These are phyloP conservation scores for Microthlaspi erraticum DNA, from an alignment of 345 rosid genomes.

Conservation along the genomic window DNA sequence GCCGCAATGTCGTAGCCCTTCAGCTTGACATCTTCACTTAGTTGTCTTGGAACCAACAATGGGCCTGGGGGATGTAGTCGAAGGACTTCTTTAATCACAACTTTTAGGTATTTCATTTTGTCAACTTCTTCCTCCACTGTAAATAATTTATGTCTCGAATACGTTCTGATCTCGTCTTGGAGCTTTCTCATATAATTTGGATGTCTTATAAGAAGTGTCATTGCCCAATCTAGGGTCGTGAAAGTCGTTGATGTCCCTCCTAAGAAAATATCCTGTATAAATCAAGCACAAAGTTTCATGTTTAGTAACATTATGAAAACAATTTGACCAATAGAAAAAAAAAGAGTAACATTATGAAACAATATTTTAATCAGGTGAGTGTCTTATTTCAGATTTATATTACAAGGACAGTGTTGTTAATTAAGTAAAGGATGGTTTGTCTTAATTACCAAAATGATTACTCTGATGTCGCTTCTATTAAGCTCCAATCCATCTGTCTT, in stretches of 20 bases:
- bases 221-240: constrained; percentile 47
- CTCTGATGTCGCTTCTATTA: constrained; percentile 44
- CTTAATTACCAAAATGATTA: constrained; percentile 47
- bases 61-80: constrained; percentile 49
- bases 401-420: not conserved
- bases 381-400: too few species aligned
- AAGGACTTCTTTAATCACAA: constrained; percentile 44
- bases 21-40: constrained; percentile 40
- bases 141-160: not conserved
- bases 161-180: constrained; percentile 40
- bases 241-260: constrained; percentile 44
- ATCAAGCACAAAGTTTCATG: not conserved
- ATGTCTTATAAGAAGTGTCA: constrained; percentile 46
- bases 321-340: too few species aligned
- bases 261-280: constrained; percentile 46
- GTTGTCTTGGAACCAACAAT: constrained; percentile 38
- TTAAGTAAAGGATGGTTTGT: not conserved
- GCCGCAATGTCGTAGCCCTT: constrained; percentile 41
- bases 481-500: constrained; percentile 34
- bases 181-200: constrained; percentile 39
- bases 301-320: too few species aligned
- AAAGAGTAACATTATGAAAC: too few species aligned
- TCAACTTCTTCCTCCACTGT: constrained; percentile 39
- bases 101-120: constrained; percentile 41
- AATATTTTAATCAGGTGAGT: too few species aligned